These are phyloP conservation scores for Xylariomycetidae sp. DNA, from an alignment of 2,329 filamentous ascomycete genomes.

Conservation along the genomic window DNA sequence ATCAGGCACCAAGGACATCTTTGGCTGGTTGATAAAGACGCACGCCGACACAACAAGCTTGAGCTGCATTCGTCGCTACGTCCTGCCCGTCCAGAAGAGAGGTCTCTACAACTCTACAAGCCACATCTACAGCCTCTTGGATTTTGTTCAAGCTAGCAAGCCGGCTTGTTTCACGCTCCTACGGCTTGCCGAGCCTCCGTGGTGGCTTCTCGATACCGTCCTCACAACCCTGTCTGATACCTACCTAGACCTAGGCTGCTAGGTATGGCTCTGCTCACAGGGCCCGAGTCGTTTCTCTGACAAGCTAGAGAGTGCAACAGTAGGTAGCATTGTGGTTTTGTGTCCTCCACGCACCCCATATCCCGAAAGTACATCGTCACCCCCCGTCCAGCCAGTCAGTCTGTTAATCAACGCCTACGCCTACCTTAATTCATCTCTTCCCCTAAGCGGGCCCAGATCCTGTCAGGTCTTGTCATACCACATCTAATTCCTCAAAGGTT, in stretches of 20 bases:
- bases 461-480: conserved; percentile 28
- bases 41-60: too few species aligned
- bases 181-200: conserved; percentile 20
- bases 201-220: conserved; percentile 13
- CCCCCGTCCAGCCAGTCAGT: conserved; percentile 24
- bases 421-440: conserved; percentile 23
- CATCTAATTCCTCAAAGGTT: conserved; percentile 26
- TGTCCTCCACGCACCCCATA: conserved; percentile 22
- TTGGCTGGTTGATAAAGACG: too few species aligned
- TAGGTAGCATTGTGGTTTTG: conserved; percentile 26
- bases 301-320: conserved; percentile 12
- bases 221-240: conserved; percentile 17
- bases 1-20: too few species aligned
- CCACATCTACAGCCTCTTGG: too few species aligned
- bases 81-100: too few species aligned
- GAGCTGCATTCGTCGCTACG: too few species aligned
- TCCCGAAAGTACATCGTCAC: conserved; percentile 1
- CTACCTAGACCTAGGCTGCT: too few species aligned
- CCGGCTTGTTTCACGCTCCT: conserved; percentile 16
- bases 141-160: neutral
- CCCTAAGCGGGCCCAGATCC: conserved; percentile 23
- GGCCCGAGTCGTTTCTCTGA: neutral
- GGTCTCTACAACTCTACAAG: too few species aligned
- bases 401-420: conserved; percentile 7
- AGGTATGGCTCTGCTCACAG: neutral